A percentile compares a stretch with the other conserved stretches of the same genome.
Conservation (phyloP, 2,329 filamentous ascomycete species). For the Alternaria atra region DNA sequence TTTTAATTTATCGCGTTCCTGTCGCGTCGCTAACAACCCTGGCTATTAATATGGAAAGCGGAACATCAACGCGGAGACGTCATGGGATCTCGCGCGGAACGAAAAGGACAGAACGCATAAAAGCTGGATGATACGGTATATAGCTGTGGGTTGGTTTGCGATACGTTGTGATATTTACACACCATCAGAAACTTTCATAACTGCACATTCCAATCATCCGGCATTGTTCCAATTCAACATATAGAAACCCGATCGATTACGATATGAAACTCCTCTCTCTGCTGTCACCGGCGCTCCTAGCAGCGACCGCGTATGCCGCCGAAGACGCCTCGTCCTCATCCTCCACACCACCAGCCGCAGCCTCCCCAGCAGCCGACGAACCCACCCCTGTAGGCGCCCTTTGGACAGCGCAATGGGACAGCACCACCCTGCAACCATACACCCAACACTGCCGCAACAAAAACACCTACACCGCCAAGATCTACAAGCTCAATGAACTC, state of each 20-base stretch:
- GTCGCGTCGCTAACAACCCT: conserved; percentile 17
- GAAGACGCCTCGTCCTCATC: conserved; percentile 17
- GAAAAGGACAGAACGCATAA: conserved; percentile 30
- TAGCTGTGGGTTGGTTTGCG: neutral
- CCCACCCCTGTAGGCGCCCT: conserved; percentile 42
- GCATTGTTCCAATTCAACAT: neutral
- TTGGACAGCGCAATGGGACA: conserved; percentile 44
- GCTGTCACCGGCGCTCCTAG: conserved; percentile 35
- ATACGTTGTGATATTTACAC: neutral
- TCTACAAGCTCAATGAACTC: conserved; percentile 45
- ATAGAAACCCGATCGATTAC: neutral
- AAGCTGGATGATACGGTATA: neutral
- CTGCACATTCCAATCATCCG: neutral
- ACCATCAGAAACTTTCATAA: neutral
- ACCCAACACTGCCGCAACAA: conserved; percentile 29
- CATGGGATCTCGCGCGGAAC: conserved; percentile 1
- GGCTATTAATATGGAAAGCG: conserved; percentile 29
- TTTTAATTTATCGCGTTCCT: conserved; percentile 31
- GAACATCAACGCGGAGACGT: conserved; percentile 17
- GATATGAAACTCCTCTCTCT: conserved; percentile 37
- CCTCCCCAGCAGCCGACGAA: conserved; percentile 27
- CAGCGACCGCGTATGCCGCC: conserved; percentile 26
- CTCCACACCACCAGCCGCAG: conserved; percentile 18
- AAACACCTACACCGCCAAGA: conserved; percentile 34
- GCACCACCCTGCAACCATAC: conserved; percentile 32